phyloP scores from a whole-genome alignment of 108 stramenopile genomes.

The Asterionellopsis glacialis region DNA sequence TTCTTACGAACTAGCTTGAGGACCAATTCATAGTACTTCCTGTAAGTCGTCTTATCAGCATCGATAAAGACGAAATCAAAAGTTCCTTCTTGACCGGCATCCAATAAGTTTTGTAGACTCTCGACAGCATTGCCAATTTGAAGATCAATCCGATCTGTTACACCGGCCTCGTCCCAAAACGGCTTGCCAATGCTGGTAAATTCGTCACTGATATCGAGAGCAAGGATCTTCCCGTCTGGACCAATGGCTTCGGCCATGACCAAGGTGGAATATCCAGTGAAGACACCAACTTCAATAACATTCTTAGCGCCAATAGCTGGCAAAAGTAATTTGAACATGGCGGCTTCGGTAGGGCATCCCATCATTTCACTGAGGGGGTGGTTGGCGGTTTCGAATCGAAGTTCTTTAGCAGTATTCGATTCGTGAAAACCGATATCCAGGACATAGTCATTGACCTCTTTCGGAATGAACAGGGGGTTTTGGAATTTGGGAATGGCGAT shows the following conservation, averaged over 20 bases:
- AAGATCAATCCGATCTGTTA: constrained; percentile 15
- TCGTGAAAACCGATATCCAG: constrained; percentile 8
- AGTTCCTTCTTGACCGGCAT: constrained; percentile 6
- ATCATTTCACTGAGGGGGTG: constrained; percentile 4
- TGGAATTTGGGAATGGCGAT: constrained; percentile 1
- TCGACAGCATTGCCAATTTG: constrained; percentile 11
- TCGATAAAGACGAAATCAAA: constrained; percentile 18
- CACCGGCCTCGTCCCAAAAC: constrained; percentile 21
- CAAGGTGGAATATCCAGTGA: too few relatives aligned
- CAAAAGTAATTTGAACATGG: too few relatives aligned
- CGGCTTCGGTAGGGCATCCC: constrained; percentile 13
- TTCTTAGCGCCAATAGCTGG: too few relatives aligned
- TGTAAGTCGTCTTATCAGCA: constrained; percentile 16
- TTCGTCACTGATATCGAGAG: constrained; percentile 12
- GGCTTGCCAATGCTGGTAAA: constrained; percentile 10
- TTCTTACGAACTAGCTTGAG: constrained; percentile 1
- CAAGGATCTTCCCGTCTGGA: constrained; percentile 3
- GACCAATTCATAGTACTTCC: constrained; percentile 11
- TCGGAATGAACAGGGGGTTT: not conserved
- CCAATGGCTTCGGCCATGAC: constrained; percentile 6
- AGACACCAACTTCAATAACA: too few relatives aligned
- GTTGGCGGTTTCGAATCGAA: constrained; percentile 4
- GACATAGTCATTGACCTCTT: constrained; percentile 5
- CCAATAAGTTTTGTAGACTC: constrained; percentile 1
- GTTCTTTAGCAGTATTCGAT: not conserved